Evolutionary conservation across 1,139 yeast genomes (phyloP).

Genomic region (Lodderomyces orthopsilosis): DNA sequence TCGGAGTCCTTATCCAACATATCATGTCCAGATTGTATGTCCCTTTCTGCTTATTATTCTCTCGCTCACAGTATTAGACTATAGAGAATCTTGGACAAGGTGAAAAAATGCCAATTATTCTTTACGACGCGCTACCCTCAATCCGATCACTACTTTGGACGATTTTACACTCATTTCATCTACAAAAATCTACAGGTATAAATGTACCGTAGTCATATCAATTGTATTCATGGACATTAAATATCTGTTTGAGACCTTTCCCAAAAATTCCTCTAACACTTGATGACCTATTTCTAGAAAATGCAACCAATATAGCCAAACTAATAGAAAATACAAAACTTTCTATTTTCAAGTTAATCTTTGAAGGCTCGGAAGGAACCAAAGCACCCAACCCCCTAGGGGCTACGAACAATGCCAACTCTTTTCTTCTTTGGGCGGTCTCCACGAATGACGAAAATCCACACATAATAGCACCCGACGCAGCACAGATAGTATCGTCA

Average conservation of each 20-base stretch:
- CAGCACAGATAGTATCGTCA: constrained; percentile 31
- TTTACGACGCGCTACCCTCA: not conserved
- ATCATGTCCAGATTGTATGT: constrained; percentile 16
- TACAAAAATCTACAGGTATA: not conserved
- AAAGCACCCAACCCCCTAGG: constrained; percentile 39
- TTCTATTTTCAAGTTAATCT: constrained; percentile 26
- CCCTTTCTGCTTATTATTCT: no score
- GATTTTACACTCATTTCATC: not conserved
- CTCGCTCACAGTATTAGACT: no score
- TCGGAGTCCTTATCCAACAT: constrained; percentile 24
- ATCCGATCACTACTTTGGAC: no score
- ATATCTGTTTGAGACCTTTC: constrained; percentile 24
- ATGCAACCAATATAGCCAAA: constrained; percentile 36
- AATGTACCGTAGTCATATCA: not conserved
- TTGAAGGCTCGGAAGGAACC: constrained; percentile 26
- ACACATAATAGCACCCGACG: constrained; percentile 30
- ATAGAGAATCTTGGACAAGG: no score
- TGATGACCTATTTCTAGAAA: constrained; percentile 24
- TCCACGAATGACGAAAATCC: constrained; percentile 37
- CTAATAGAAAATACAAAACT: constrained; percentile 30
- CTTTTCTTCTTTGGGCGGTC: constrained; percentile 33
- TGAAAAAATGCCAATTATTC: no score
- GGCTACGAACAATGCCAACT: constrained; percentile 39
- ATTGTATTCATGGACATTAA: constrained; percentile 17
- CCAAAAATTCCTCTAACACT: constrained; percentile 39